Evolutionary conservation across 1,284 basidiomycete genomes (phyloP), one percentile per base, ranked within the genome.

Genomic region (Ceratorhiza oryzae-sativae): DNA sequence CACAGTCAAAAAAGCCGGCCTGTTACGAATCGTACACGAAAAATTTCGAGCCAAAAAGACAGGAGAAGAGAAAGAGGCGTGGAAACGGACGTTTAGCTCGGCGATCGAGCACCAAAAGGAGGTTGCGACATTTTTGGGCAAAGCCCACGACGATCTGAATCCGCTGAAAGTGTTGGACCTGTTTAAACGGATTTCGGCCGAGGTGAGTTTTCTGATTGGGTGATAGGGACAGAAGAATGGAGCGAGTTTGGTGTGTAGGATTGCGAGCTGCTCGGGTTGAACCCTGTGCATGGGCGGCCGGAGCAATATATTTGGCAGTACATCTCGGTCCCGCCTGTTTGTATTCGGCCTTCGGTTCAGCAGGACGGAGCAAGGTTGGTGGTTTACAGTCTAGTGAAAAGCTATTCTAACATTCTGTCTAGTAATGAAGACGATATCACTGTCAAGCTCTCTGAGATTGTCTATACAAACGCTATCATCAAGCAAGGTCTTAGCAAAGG

Each of bases 261-360:
- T 77, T 97, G 95, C 79, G 97, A 99, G 80, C 83, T 99, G 58
- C 85, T 99, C 9, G 96, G 97, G 0, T 82, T 99, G 68, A 89
- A 93, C 74, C 97, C 97, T 1, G 87, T 89, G 34, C 91, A 90
- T 77, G 96, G 96, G 68, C 84, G 97, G 71, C 97, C 97, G 1
- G 97, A 99, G 82, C 93, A 98, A 79, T 98, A 97, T 79, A 90
- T 99, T 72, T 99, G 97, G 97, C 97, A 98, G 80, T 99, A 99
- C 81, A 90, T 99, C 18, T 97, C 96, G 39, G 97, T 99, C 15
- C 97, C 97, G 20, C 97, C 97, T 0, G 95, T 98, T 46, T 97
- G 94, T 79, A 99, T 99, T 73, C 90, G 97, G 53, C 97, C 97
- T 0, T 98, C 95, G 4, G 97, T 99, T 0, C 92, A 93, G 0